Conservation (phyloP, 192 early-diverging fungal species). For the Funneliformis geosporum region DNA sequence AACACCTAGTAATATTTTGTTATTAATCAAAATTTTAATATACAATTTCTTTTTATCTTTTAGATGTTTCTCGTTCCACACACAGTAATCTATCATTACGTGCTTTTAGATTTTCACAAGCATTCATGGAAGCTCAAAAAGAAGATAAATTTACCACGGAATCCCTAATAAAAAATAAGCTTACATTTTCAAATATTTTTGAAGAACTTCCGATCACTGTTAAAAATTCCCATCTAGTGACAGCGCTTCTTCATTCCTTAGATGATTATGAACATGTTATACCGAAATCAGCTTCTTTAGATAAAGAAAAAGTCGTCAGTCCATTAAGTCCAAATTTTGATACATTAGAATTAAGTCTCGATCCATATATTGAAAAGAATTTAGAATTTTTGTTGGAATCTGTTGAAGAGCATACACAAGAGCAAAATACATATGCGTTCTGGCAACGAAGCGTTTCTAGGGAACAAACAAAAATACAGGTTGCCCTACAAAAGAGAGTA, state of each 20-base stretch:
- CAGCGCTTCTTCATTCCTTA: conserved; percentile 75
- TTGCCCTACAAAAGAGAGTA: conserved; percentile 61
- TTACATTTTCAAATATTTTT: conserved; percentile 86
- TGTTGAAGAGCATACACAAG: conserved; percentile 88
- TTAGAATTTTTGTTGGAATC: conserved; percentile 78
- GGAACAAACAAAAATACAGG: conserved; percentile 78
- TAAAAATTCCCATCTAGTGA: conserved; percentile 79
- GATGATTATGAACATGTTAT: conserved; percentile 61
- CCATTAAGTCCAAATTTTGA: conserved; percentile 63
- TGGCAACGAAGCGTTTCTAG: conserved; percentile 91
- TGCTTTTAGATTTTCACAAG: conserved; percentile 84
- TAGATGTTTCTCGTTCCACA: conserved; percentile 79
- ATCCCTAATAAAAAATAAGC: conserved; percentile 69
- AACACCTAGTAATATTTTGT: no score
- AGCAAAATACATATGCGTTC: conserved; percentile 89
- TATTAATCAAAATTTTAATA: background rate
- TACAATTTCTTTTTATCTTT: background rate
- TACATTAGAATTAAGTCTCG: conserved; percentile 79
- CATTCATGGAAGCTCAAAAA: conserved; percentile 83
- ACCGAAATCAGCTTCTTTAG: conserved; percentile 46
- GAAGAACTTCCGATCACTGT: conserved; percentile 88
- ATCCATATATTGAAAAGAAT: conserved; percentile 86
- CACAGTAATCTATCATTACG: conserved; percentile 84
- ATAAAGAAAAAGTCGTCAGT: conserved; percentile 45
- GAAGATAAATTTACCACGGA: conserved; percentile 84